phyloP scores from a whole-genome alignment of 2,329 filamentous ascomycete species.

The Diaporthe ampelina region DNA sequence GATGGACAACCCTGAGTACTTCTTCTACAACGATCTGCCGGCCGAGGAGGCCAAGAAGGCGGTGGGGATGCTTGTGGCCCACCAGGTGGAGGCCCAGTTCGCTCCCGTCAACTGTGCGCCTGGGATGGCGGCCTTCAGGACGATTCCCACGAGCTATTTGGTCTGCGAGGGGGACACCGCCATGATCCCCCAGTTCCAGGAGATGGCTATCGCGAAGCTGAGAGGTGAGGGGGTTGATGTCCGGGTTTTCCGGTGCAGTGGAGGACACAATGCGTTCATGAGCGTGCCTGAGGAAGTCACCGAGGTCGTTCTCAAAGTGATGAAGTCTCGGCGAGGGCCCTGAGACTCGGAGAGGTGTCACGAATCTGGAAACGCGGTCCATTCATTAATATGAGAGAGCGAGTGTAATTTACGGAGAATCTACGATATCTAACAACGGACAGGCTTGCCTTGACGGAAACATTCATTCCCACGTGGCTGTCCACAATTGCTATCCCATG shows the following conservation, averaged over 20 bases:
- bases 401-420: neutral
- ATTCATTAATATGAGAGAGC: neutral
- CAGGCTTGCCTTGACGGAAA: neutral
- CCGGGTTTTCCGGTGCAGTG: conserved; percentile 23
- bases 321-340: conserved; percentile 2
- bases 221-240: conserved; percentile 25
- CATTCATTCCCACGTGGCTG: neutral
- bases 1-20: conserved; percentile 31
- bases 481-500: neutral
- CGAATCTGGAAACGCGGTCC: neutral
- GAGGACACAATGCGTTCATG: conserved; percentile 30
- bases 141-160: conserved; percentile 36
- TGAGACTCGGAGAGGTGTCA: neutral
- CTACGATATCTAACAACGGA: neutral
- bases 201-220: conserved; percentile 29
- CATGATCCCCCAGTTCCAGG: conserved; percentile 19
- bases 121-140: conserved; percentile 33
- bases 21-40: conserved; percentile 34
- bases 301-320: conserved; percentile 8
- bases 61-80: conserved; percentile 30
- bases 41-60: conserved; percentile 15
- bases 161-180: conserved; percentile 35
- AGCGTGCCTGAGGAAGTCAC: conserved; percentile 28
- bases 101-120: neutral
- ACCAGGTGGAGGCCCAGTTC: conserved; percentile 19